These are phyloP conservation scores for Arxiozyma telluris DNA, from an alignment of 1,139 yeast species.

Conservation along the genomic window DNA sequence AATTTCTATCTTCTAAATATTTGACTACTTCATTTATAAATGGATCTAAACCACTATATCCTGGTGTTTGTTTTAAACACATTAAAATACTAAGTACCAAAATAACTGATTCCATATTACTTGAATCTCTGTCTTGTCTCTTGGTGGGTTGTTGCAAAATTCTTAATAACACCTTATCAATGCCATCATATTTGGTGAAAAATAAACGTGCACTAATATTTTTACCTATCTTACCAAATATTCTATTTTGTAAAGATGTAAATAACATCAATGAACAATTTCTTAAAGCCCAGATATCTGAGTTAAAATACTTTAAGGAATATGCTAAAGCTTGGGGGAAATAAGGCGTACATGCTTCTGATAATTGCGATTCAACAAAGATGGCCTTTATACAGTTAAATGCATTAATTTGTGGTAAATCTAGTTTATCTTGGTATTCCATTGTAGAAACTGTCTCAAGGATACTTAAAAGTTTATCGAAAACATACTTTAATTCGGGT, in stretches of 20 bases:
- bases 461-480: conserved; percentile 42
- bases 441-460: conserved; percentile 35
- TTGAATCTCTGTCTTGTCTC: conserved; percentile 12
- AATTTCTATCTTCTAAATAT: conserved; percentile 45
- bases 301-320: conserved; percentile 53
- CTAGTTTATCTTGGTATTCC: conserved; percentile 48
- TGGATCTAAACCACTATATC: conserved; percentile 42
- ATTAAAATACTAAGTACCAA: conserved; percentile 67
- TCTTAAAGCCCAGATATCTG: conserved; percentile 73
- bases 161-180: conserved; percentile 41
- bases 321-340: conserved; percentile 52
- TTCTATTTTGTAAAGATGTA: conserved; percentile 66
- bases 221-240: conserved; percentile 55
- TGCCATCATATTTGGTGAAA: conserved; percentile 51
- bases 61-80: conserved; percentile 54
- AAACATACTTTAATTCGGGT: conserved; percentile 40
- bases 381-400: conserved; percentile 73
- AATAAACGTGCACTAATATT: conserved; percentile 54
- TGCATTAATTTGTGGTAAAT: conserved; percentile 89
- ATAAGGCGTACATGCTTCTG: conserved; percentile 43
- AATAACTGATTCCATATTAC: conserved; percentile 49
- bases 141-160: conserved; percentile 37
- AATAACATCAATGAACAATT: conserved; percentile 93
- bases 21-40: conserved; percentile 40
- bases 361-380: conserved; percentile 59